phyloP scores from a whole-genome alignment of 2,329 filamentous ascomycete genomes.

The Amauroascus niger region DNA sequence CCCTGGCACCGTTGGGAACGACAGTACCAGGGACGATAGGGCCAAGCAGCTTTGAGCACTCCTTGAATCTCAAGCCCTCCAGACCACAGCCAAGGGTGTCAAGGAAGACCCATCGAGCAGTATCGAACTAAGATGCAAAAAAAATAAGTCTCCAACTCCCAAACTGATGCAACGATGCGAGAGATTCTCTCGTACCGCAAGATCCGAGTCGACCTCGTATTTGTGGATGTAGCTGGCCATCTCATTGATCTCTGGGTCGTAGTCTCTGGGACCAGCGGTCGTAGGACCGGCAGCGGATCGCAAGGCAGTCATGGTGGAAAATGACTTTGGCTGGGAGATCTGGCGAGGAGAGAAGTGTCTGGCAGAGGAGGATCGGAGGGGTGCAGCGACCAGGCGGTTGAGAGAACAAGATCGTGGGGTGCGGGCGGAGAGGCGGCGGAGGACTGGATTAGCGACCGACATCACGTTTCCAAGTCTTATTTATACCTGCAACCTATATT shows the following conservation, averaged over 20 bases:
- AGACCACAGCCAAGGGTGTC: conserved; percentile 95
- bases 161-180: not conserved
- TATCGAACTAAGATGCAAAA: conserved; percentile 62
- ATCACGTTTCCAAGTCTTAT: conserved; percentile 20
- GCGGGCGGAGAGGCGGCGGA: conserved; percentile 36
- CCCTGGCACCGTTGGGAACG: conserved; percentile 83
- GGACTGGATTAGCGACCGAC: conserved; percentile 34
- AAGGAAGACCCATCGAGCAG: conserved; percentile 89
- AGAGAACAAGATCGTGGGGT: conserved; percentile 35
- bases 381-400: conserved; percentile 35
- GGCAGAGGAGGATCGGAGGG: conserved; percentile 24
- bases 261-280: conserved; percentile 44
- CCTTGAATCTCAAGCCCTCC: conserved; percentile 87
- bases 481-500: not conserved
- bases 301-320: conserved; percentile 38
- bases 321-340: conserved; percentile 23
- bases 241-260: conserved; percentile 87
- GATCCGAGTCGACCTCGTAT: conserved; percentile 78
- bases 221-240: conserved; percentile 94
- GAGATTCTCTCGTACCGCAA: conserved; percentile 58
- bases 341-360: conserved; percentile 24
- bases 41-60: conserved; percentile 90
- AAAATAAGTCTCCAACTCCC: not conserved
- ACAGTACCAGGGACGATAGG: conserved; percentile 82
- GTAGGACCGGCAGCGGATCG: conserved; percentile 30